These are phyloP conservation scores for Fusarium sp. DNA, from an alignment of 2,329 filamentous ascomycete species.

Conservation along the genomic window DNA sequence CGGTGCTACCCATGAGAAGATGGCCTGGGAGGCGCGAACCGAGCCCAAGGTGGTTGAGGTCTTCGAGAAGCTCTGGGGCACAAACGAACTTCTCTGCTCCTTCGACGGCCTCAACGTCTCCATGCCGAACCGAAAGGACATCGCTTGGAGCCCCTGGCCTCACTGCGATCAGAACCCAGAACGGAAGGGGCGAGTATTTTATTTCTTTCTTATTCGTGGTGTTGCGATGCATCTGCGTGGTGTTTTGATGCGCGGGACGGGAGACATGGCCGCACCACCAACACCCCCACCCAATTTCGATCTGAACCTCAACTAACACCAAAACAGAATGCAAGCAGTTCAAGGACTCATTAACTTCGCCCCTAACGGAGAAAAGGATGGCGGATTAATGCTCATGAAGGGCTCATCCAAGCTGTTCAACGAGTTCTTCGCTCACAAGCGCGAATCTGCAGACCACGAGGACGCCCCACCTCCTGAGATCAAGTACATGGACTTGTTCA, in stretches of 20 bases:
- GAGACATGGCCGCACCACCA: too few relatives aligned
- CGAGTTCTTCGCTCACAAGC: conserved; percentile 50
- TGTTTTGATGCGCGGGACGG: too few relatives aligned
- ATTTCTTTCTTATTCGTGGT: too few relatives aligned
- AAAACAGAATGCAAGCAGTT: conserved; percentile 8
- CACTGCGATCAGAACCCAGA: conserved; percentile 41
- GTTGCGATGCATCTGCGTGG: too few relatives aligned
- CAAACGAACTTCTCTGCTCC: conserved; percentile 59
- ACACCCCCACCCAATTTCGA: not conserved
- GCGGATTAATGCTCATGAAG: conserved; percentile 49
- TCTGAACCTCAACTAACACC: not conserved
- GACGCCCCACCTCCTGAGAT: conserved; percentile 50
- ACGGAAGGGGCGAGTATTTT: conserved; percentile 45
- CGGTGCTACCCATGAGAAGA: conserved; percentile 59
- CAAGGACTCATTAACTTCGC: conserved; percentile 38
- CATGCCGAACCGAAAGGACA: conserved; percentile 54
- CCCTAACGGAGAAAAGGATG: conserved; percentile 50
- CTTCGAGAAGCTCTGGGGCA: conserved; percentile 59
- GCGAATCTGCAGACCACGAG: conserved; percentile 48
- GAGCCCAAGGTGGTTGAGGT: conserved; percentile 59
- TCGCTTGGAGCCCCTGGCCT: conserved; percentile 40
- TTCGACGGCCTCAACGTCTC: conserved; percentile 55
- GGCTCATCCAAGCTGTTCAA: conserved; percentile 45
- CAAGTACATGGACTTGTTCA: conserved; percentile 49
- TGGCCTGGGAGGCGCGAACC: conserved; percentile 60